Conservation (phyloP, 2,329 filamentous ascomycete genomes). For the Talaromyces islandicus region DNA sequence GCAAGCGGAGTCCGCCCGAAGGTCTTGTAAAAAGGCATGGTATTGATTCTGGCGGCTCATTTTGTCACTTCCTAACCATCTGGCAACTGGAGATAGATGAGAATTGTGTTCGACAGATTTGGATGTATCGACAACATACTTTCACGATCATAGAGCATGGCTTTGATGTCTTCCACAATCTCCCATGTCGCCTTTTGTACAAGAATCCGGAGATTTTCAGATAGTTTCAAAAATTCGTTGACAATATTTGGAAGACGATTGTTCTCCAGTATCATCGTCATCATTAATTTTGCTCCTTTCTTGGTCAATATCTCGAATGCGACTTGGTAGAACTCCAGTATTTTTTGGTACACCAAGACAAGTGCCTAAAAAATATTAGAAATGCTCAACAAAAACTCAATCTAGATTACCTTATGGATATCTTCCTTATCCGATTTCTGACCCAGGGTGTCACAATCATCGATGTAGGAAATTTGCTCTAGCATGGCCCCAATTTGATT, state of each 20-base stretch:
- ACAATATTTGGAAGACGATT: conserved; percentile 18
- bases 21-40: conserved; percentile 8
- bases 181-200: conserved; percentile 19
- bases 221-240: conserved; percentile 20
- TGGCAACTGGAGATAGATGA: conserved; percentile 11
- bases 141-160: conserved; percentile 19
- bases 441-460: conserved; percentile 24
- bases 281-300: conserved; percentile 17
- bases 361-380: conserved; percentile 13
- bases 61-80: conserved; percentile 14
- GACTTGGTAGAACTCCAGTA: conserved; percentile 21
- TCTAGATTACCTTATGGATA: conserved; percentile 13
- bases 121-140: conserved; percentile 15
- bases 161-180: conserved; percentile 19
- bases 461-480: conserved; percentile 24
- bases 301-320: conserved; percentile 18
- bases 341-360: conserved; percentile 21
- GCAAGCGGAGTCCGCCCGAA: conserved; percentile 14
- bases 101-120: neutral
- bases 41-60: conserved; percentile 11
- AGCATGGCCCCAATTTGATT: conserved; percentile 21
- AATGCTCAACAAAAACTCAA: neutral
- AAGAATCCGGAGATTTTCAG: conserved; percentile 19
- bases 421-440: conserved; percentile 17
- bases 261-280: conserved; percentile 18